Evolutionary conservation across 768 basidiomycete species (phyloP).

Genomic region (Pleurotus platypus): DNA sequence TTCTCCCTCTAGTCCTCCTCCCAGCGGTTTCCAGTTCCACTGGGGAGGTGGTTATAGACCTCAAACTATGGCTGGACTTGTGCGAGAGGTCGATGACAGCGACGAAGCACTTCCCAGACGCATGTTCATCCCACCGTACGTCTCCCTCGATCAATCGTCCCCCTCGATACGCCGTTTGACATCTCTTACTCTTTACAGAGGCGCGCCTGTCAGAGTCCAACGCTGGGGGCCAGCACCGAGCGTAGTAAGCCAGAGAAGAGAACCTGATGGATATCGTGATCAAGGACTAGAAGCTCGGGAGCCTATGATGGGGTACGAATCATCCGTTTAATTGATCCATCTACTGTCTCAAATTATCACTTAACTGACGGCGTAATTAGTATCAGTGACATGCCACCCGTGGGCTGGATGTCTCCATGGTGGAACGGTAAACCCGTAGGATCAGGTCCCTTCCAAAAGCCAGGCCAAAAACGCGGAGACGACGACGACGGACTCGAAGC

Average conservation of each 20-base stretch:
- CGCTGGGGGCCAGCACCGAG: not conserved
- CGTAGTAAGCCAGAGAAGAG: not conserved
- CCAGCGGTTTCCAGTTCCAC: too few species aligned
- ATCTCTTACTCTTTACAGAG: not conserved
- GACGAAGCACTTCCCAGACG: too few species aligned
- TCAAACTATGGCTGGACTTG: too few species aligned
- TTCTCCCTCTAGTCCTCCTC: too few species aligned
- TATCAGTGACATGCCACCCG: not conserved
- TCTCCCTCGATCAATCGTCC: too few species aligned
- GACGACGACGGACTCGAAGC: not conserved
- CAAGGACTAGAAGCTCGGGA: not conserved
- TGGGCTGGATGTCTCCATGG: not conserved
- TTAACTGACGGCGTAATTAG: not conserved
- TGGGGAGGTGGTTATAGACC: too few species aligned
- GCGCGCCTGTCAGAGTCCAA: not conserved
- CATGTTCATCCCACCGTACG: too few species aligned
- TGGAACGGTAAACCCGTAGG: not conserved
- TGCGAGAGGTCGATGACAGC: too few species aligned
- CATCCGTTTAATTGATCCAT: not conserved
- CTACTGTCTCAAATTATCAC: not conserved
- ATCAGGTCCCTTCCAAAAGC: not conserved
- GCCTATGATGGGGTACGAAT: not conserved
- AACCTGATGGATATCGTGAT: not conserved
- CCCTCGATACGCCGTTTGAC: too few species aligned
- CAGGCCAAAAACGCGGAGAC: not conserved